These are phyloP conservation scores for Chamaecyparis obtusa DNA, from an alignment of 75 land plant species.

Conservation along the genomic window DNA sequence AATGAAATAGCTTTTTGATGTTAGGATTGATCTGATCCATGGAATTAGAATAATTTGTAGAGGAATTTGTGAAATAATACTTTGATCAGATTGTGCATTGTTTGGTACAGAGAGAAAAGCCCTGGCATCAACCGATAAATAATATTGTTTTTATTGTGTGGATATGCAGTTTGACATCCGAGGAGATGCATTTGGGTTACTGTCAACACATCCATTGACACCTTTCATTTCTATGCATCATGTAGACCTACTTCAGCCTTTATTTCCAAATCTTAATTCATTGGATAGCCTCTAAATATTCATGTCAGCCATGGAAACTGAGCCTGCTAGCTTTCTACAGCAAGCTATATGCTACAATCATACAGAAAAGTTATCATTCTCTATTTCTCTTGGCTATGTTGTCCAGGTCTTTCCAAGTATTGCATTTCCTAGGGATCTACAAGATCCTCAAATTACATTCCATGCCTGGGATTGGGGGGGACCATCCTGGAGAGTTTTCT, in stretches of 20 bases:
- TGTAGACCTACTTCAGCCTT: slow-evolving; percentile 53
- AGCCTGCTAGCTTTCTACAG: slow-evolving; percentile 68
- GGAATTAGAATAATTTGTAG: neutral
- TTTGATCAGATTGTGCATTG: neutral
- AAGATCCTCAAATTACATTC: slow-evolving; percentile 8
- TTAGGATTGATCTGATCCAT: neutral
- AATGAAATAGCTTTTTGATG: neutral
- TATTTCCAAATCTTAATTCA: slow-evolving; percentile 58
- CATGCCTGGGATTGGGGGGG: slow-evolving; percentile 14
- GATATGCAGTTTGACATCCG: slow-evolving; percentile 70
- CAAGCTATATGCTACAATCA: slow-evolving; percentile 78
- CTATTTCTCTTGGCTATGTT: slow-evolving; percentile 83
- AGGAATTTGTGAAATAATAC: neutral
- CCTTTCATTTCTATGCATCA: slow-evolving; percentile 89
- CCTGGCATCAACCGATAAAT: neutral
- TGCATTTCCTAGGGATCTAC: slow-evolving; percentile 19
- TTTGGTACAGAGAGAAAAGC: neutral
- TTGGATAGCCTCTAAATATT: slow-evolving; percentile 43
- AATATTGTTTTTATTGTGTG: neutral
- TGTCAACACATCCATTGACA: slow-evolving; percentile 77
- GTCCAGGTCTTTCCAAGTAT: slow-evolving; percentile 66
- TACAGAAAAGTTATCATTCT: slow-evolving; percentile 53
- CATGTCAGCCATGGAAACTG: slow-evolving; percentile 50
- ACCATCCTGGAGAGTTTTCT: slow-evolving; percentile 13
- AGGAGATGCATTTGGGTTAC: slow-evolving; percentile 66